Base-by-base conservation (phyloP, 306 rosid genomes). In the Trichosanthes cucumerina region DNA sequence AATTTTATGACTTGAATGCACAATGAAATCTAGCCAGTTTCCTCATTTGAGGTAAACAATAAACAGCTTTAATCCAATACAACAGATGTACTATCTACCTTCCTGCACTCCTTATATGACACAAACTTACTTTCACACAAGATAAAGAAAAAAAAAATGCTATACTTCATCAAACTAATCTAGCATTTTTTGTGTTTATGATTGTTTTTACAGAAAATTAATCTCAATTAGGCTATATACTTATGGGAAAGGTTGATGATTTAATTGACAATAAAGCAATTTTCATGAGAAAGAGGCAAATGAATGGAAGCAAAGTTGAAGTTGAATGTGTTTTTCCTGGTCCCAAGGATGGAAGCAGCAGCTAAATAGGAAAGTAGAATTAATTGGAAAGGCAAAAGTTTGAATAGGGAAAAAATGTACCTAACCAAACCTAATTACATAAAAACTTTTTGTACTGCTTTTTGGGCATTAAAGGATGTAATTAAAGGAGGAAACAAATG, bases 31-130 rank as follows among this genome's bases (percentile, higher is more conserved):
- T 64, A 64, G 72, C 72, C 72, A 64, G 47, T 64, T 64, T 64
- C 72, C 72, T 64, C 72, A 64, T 64, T 64, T 64, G 72, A 64
- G 72, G 47, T 64, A 64, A 64, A 64, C 72, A 64, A 64, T 64
- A 34, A 36, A 64, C 72, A 34, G 46, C 72, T 64, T 64, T 64
- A 64, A 64, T 64, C 72, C 72, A 64, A 33, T 64, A 18, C 71
- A 64, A 64, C 71, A 64, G 4, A 64, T 64, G 5, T 33, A 62
- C 69, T 31, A 62, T 62, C 41, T 62, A 13, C 39, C 69, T 26
- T 62, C 41, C 69, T 62, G 21, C 41, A 62, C 69, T 28, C 69
- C 31, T 57, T 23, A 8, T 56, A 56, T 56, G 1, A 54, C 21
- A 60, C 33, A 26, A 6, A 28, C 68, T 8, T 53, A 18, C 58